Evolutionary conservation across 306 rosid genomes (phyloP).

Genomic region (Malus sylvestris): DNA sequence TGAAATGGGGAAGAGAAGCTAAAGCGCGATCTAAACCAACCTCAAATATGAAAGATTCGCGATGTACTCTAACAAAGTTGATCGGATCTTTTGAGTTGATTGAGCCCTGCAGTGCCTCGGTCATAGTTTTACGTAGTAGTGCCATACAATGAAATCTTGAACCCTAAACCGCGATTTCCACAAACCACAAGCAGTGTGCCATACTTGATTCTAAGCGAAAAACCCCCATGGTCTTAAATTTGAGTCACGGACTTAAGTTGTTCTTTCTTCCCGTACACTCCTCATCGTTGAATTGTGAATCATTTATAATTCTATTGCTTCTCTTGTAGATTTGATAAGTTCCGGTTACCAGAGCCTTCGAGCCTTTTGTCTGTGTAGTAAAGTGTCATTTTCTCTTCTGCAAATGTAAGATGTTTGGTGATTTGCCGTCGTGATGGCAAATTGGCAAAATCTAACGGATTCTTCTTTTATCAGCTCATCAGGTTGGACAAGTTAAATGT

Average conservation of each 20-base stretch:
- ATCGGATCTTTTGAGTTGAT: background rate
- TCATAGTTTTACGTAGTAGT: too few species aligned
- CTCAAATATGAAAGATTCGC: background rate
- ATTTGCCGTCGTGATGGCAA: background rate
- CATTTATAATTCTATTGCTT: background rate
- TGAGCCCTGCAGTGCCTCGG: background rate
- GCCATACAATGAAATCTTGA: background rate
- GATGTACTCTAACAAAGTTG: background rate
- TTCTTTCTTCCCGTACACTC: too few species aligned
- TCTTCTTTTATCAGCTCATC: conserved; percentile 51
- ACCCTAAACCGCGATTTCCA: too few species aligned
- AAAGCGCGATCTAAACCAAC: background rate
- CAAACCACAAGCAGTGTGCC: background rate
- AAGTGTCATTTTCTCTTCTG: background rate
- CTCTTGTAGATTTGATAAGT: background rate
- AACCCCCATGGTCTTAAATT: too few species aligned
- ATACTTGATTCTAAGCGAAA: background rate
- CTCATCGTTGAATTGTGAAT: too few species aligned
- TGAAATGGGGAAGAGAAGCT: background rate
- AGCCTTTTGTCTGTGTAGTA: background rate
- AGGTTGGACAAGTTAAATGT: conserved; percentile 83
- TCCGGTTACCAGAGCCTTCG: too few species aligned
- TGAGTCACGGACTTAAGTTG: too few species aligned
- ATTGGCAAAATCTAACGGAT: background rate
- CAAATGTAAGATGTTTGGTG: background rate